phyloP scores from a whole-genome alignment of 108 stramenopile species.

The Parmales sp. region DNA sequence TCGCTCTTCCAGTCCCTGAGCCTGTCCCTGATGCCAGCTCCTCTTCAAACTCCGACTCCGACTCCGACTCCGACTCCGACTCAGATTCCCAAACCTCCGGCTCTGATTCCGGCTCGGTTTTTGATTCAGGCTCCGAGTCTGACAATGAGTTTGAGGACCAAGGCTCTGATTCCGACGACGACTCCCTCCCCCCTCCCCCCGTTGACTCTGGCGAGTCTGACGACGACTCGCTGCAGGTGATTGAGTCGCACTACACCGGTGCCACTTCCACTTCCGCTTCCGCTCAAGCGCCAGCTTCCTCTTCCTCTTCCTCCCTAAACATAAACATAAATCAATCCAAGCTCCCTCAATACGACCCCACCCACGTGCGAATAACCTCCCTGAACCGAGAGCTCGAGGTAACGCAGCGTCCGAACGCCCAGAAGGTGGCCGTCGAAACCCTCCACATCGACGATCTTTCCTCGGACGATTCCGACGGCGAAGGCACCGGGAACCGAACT shows the following conservation, averaged over 20 bases:
- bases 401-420: background rate
- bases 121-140: conserved; percentile 39
- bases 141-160: conserved; percentile 55
- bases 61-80: too few species aligned
- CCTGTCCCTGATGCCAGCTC: too few species aligned
- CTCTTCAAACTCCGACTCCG: too few species aligned
- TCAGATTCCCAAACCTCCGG: too few species aligned
- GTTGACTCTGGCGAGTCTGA: conserved; percentile 28
- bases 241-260: background rate
- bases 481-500: conserved; percentile 73
- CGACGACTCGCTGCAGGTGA: conserved; percentile 41
- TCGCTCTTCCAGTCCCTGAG: too few species aligned
- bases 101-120: too few species aligned
- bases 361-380: too few species aligned
- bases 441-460: conserved; percentile 85
- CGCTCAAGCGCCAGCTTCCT: background rate
- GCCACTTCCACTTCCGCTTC: conserved; percentile 28
- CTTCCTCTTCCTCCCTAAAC: background rate
- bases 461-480: conserved; percentile 89
- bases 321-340: background rate
- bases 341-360: too few species aligned
- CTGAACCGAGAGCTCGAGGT: background rate
- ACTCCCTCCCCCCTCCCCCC: too few species aligned
- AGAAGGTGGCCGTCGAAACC: conserved; percentile 13
- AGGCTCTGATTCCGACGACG: conserved; percentile 40